Evolutionary conservation across 352 stramenopile species (phyloP).

Genomic region (Phytophthora constricta): DNA sequence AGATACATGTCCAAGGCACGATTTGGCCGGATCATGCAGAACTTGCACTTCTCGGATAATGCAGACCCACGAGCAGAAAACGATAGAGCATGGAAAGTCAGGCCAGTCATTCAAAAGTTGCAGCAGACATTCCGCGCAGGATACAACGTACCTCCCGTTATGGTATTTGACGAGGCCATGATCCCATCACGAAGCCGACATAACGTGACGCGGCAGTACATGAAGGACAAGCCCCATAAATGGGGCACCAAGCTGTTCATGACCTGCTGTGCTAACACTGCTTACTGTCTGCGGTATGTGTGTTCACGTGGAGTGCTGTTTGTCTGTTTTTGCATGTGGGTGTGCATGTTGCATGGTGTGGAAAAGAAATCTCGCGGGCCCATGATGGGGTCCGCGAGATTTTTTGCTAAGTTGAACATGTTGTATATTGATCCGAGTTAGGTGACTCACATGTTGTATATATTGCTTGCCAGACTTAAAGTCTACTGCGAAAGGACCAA

Average conservation of each 20-base stretch:
- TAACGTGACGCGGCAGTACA: slow-evolving; percentile 6
- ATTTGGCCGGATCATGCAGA: slow-evolving; percentile 19
- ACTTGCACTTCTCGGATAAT: slow-evolving; percentile 28
- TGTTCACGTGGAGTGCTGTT: neutral
- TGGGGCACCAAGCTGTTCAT: slow-evolving; percentile 13
- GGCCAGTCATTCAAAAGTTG: neutral
- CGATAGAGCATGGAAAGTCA: slow-evolving; percentile 18
- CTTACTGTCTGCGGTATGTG: slow-evolving; percentile 13
- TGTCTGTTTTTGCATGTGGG: neutral
- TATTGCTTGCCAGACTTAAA: no score
- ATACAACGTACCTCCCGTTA: slow-evolving; percentile 3
- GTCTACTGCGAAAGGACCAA: no score
- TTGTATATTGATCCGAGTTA: no score
- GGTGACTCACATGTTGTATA: no score
- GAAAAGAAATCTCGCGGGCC: neutral
- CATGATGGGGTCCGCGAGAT: slow-evolving; percentile 5
- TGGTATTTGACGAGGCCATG: neutral
- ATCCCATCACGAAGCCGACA: no score
- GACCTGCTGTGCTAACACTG: slow-evolving; percentile 8
- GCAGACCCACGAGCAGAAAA: neutral
- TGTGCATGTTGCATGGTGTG: neutral
- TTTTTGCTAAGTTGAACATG: neutral
- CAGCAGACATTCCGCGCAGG: neutral
- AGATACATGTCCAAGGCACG: slow-evolving; percentile 18
- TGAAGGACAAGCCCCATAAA: slow-evolving; percentile 11